These are phyloP conservation scores for Lolium multiflorum DNA, from an alignment of 176 grass and related monocot species.

Conservation along the genomic window DNA sequence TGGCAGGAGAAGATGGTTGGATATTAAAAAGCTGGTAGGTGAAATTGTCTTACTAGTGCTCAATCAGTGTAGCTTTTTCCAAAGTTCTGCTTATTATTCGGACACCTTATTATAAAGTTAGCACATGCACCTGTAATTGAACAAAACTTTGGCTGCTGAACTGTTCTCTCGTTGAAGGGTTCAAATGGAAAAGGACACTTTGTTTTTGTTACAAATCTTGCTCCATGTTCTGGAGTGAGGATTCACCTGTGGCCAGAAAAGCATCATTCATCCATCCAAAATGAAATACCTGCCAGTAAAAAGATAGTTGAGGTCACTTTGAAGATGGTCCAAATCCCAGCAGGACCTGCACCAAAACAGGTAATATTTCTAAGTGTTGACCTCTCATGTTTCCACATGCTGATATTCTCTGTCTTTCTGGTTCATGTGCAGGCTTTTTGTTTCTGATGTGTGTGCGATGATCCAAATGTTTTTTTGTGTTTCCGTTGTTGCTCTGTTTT, in stretches of 20 bases:
- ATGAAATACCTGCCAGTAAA: constrained; percentile 65
- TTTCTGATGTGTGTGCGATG: neutral
- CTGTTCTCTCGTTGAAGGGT: constrained; percentile 56
- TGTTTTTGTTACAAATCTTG: constrained; percentile 96
- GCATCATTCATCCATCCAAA: constrained; percentile 42
- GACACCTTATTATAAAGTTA: constrained; percentile 26
- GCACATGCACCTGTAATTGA: constrained; percentile 11
- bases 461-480: neutral
- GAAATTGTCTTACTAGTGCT: constrained; percentile 34
- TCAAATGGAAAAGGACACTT: constrained; percentile 78
- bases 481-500: constrained; percentile 19
- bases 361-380: constrained; percentile 52
- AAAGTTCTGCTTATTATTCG: constrained; percentile 22
- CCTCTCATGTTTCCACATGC: constrained; percentile 22
- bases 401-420: constrained; percentile 14
- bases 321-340: constrained; percentile 91
- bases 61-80: constrained; percentile 14
- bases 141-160: constrained; percentile 22
- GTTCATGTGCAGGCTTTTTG: neutral
- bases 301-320: constrained; percentile 85
- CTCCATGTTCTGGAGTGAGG: constrained; percentile 94
- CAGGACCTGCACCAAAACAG: constrained; percentile 88
- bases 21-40: constrained; percentile 91
- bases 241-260: constrained; percentile 96
- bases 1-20: constrained; percentile 95